Evolutionary conservation across 2,329 filamentous ascomycete genomes (phyloP).

Genomic region (Diaporthe ampelina): DNA sequence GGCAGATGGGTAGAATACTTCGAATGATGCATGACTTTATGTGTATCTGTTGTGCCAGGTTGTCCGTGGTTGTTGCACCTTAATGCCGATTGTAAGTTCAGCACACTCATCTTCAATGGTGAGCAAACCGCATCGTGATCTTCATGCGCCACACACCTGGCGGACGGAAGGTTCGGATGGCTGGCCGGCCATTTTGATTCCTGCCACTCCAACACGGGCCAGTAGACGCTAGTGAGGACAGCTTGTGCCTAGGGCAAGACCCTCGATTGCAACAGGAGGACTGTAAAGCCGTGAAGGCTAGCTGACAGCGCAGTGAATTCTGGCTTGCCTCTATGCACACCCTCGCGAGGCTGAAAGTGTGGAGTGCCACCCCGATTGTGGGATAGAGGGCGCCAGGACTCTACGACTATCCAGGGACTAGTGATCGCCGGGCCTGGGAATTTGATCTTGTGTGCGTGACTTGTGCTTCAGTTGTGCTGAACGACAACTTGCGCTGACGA

Average conservation of each 20-base stretch:
- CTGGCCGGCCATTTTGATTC: background rate
- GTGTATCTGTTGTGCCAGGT: background rate
- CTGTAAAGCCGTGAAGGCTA: slow-evolving; percentile 22
- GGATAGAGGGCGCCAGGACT: background rate
- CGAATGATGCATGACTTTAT: background rate
- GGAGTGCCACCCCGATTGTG: background rate
- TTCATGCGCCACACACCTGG: background rate
- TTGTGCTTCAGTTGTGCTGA: background rate
- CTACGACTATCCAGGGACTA: slow-evolving; percentile 1
- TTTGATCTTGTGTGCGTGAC: background rate
- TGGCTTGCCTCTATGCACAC: background rate
- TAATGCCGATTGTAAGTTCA: background rate
- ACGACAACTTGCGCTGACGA: background rate
- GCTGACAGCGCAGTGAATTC: background rate
- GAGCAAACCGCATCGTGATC: slow-evolving; percentile 19
- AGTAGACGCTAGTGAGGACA: slow-evolving; percentile 2
- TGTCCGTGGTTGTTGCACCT: background rate
- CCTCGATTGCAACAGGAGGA: background rate
- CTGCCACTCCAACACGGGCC: background rate
- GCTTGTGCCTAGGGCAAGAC: background rate
- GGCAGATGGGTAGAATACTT: background rate
- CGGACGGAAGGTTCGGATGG: slow-evolving; percentile 3
- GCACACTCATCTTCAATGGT: background rate
- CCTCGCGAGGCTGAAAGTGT: slow-evolving; percentile 8
- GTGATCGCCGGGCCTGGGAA: background rate